phyloP scores from a whole-genome alignment of 2,329 filamentous ascomycete species.

The Neospermospora avenae region DNA sequence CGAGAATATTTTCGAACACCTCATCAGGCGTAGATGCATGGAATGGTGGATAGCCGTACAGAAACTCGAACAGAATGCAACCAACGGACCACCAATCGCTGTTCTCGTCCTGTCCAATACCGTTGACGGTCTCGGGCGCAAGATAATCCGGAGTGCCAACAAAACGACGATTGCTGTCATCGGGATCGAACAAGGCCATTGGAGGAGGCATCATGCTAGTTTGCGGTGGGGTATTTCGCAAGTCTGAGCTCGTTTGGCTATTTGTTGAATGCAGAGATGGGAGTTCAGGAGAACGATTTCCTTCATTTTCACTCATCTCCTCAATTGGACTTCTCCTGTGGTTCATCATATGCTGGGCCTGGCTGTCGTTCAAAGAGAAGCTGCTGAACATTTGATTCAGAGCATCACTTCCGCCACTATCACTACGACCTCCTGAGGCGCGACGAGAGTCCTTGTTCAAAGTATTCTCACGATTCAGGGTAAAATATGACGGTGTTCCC shows the following conservation, averaged over 20 bases:
- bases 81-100: slow-evolving; percentile 99
- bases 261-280: slow-evolving; percentile 55
- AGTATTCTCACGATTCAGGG: slow-evolving; percentile 57
- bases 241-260: slow-evolving; percentile 41
- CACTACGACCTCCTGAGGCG: slow-evolving; percentile 74
- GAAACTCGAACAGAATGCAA: slow-evolving; percentile 94
- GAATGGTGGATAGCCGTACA: slow-evolving; percentile 92
- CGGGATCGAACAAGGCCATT: slow-evolving; percentile 92
- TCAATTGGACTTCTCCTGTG: slow-evolving; percentile 61
- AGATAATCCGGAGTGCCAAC: slow-evolving; percentile 97
- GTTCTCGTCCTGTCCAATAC: slow-evolving; percentile 91
- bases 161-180: slow-evolving; percentile 88
- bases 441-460: slow-evolving; percentile 62
- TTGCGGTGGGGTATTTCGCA: slow-evolving; percentile 59
- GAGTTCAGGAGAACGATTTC: slow-evolving; percentile 74
- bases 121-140: slow-evolving; percentile 93
- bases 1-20: slow-evolving; percentile 95
- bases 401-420: slow-evolving; percentile 87
- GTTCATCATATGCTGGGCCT: slow-evolving; percentile 37
- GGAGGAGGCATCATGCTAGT: slow-evolving; percentile 80
- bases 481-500: slow-evolving; percentile 94
- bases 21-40: slow-evolving; percentile 86
- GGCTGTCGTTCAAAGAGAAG: slow-evolving; percentile 68
- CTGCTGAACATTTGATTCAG: slow-evolving; percentile 78
- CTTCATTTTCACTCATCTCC: slow-evolving; percentile 69